Base-by-base conservation (phyloP, 495 filamentous ascomycete species). In the Tuber umbilicatum region DNA sequence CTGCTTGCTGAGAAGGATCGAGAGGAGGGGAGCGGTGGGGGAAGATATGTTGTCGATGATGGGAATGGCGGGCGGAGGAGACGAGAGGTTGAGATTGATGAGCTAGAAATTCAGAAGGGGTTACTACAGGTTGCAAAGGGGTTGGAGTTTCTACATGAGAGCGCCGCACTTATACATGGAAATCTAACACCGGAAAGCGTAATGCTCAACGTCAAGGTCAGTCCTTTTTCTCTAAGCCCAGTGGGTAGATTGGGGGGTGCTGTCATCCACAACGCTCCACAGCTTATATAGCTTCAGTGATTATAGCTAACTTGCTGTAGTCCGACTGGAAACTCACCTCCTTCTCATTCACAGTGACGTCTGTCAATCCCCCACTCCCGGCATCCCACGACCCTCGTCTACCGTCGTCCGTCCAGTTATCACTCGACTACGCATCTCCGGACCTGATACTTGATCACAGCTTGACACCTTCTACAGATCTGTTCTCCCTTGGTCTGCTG, bases 241-340 rank as follows among this genome's bases (percentile, higher is more conserved):
- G 27, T 37, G 38, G 74, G 23, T 10, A 38, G 37, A 12, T 39
- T 42, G 7, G 37, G 38, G 60, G 42, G 42, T 50, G 42, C 74
- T 73, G 6, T 10, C 37, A 40, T 31, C 70, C 41, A 1, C 71
- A 23, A 40, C 47, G 37, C 21, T 77, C 43, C 42, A 70, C 35
- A 40, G 35, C 31, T 47, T 72, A 73, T n/a, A 72, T 70, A 60
- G 35, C 39, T 43, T 38, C 37, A 23, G 45, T 73, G 68, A 73
- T 75, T 55, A 77, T 75, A 37, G 74, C 70, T 12, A 47, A 72
- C 39, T 41, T 70, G 72, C n/a, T 69, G 50, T 75, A 93, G 90
- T 97, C 94, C 10, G 95, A 99, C 84, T 99, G 95, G 95, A 99
- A 99, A 82, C 92, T 99, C 70, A 93, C 93, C 72, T 94, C 94